Evolutionary conservation across 345 rosid genomes (phyloP).

Genomic region (Eutrema heterophyllum): DNA sequence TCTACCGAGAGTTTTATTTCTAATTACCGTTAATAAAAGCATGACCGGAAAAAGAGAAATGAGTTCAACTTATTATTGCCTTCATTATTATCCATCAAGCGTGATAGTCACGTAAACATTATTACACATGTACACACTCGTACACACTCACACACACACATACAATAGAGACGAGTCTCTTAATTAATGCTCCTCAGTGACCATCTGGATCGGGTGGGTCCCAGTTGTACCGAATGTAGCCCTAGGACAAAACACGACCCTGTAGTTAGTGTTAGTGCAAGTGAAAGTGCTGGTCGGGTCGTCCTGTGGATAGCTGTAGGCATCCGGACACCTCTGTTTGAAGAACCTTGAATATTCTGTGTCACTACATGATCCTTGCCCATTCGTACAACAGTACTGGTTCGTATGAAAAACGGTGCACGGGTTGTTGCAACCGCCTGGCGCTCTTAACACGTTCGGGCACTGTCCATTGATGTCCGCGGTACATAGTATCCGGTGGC

Average conservation of each 20-base stretch:
- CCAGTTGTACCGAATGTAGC: background rate
- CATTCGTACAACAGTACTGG: slow-evolving; percentile 44
- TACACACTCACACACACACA: background rate
- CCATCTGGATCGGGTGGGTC: slow-evolving; percentile 23
- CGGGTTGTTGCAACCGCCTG: slow-evolving; percentile 40
- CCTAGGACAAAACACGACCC: slow-evolving; percentile 43
- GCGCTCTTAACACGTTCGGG: slow-evolving; percentile 37
- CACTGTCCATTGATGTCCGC: slow-evolving; percentile 59
- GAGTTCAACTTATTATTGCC: slow-evolving; percentile 4
- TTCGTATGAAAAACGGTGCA: slow-evolving; percentile 47
- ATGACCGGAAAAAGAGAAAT: background rate
- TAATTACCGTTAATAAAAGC: background rate
- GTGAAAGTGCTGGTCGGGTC: slow-evolving; percentile 39
- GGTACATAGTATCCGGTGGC: slow-evolving; percentile 40
- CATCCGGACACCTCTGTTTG: slow-evolving; percentile 35
- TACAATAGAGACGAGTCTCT: background rate
- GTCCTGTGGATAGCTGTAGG: slow-evolving; percentile 41
- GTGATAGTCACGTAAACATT: background rate
- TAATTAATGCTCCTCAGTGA: slow-evolving; percentile 20
- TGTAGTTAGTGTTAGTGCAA: slow-evolving; percentile 36
- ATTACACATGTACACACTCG: background rate
- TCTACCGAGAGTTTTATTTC: background rate
- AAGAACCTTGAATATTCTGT: slow-evolving; percentile 32
- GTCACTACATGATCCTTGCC: slow-evolving; percentile 22
- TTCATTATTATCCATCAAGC: slow-evolving; percentile 13